These are phyloP conservation scores for Eimeria sp. DNA, from an alignment of 169 alveolate genomes.

Conservation along the genomic window DNA sequence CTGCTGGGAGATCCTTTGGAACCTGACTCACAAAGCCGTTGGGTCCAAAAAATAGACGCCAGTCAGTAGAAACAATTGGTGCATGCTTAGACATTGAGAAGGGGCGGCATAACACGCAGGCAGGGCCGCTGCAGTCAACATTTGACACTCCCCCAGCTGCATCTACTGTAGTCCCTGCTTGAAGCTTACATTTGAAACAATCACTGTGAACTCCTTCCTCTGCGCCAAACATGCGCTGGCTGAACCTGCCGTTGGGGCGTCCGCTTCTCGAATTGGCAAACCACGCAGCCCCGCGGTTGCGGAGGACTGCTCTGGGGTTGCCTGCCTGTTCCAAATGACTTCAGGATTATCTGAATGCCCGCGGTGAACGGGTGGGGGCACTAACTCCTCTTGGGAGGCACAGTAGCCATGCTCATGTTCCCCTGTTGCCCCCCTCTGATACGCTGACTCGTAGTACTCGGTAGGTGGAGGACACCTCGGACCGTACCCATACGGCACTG, in stretches of 20 bases:
- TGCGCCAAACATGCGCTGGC: constrained; percentile 24
- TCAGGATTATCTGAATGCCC: constrained; percentile 18
- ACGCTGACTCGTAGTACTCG: constrained; percentile 50
- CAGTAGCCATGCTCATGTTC: constrained; percentile 26
- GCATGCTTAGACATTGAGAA: not conserved
- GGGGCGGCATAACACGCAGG: not conserved
- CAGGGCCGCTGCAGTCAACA: not conserved
- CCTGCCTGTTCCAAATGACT: constrained; percentile 35
- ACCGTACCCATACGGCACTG: constrained; percentile 61
- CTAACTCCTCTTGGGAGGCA: constrained; percentile 4
- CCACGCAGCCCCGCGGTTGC: not conserved
- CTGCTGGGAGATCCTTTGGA: constrained; percentile 79
- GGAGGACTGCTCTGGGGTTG: constrained; percentile 40
- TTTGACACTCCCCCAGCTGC: not conserved
- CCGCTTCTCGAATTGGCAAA: constrained; percentile 32
- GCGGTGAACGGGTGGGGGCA: constrained; percentile 37
- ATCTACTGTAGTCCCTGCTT: not conserved
- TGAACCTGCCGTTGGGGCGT: constrained; percentile 7
- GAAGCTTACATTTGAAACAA: constrained; percentile 51
- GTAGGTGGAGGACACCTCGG: constrained; percentile 34
- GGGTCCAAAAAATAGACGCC: not conserved
- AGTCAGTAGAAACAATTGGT: not conserved
- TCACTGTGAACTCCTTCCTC: constrained; percentile 54
- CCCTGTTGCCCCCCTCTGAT: constrained; percentile 32
- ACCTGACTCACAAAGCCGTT: constrained; percentile 65